Evolutionary conservation across 768 basidiomycete species (phyloP).

Genomic region (Mycena vulgaris): DNA sequence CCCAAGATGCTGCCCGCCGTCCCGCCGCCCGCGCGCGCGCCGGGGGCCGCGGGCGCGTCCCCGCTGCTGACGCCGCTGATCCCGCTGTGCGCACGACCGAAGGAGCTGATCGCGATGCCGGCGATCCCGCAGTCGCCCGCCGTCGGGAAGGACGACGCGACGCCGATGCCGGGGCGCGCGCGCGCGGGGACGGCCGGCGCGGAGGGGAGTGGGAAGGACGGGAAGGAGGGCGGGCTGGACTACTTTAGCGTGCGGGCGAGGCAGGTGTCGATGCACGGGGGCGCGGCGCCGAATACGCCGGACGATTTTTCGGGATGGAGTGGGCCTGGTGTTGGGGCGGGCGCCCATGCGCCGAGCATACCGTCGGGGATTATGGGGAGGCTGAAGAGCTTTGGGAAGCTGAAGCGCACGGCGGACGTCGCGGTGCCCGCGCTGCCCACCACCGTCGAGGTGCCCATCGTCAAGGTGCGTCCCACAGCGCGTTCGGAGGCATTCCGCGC

Average conservation of each 20-base stretch:
- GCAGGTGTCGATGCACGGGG: conserved; percentile 59
- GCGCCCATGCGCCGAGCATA: conserved; percentile 63
- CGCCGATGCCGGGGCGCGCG: conserved; percentile 53
- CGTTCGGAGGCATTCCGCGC: not conserved
- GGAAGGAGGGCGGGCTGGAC: conserved; percentile 53
- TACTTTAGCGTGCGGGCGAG: conserved; percentile 67
- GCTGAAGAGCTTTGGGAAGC: conserved; percentile 80
- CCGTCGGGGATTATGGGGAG: conserved; percentile 84
- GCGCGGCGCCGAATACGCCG: conserved; percentile 49
- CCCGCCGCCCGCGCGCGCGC: conserved; percentile 61
- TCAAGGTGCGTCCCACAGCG: conserved; percentile 50
- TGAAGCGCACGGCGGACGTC: conserved; percentile 50
- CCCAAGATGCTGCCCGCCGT: conserved; percentile 78
- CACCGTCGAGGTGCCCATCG: conserved; percentile 41
- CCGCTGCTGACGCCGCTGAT: conserved; percentile 76
- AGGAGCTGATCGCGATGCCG: conserved; percentile 46
- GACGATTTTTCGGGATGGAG: conserved; percentile 69
- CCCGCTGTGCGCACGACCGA: conserved; percentile 53
- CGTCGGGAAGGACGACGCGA: conserved; percentile 45
- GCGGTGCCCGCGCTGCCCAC: conserved; percentile 46
- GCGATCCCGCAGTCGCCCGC: conserved; percentile 63
- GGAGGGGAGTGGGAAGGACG: conserved; percentile 34
- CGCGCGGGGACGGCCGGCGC: conserved; percentile 65
- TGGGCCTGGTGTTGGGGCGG: conserved; percentile 48
- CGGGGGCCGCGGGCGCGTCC: conserved; percentile 57